Base-by-base conservation (phyloP, 225 moss, liverwort and hornwort genomes). In the Bryum argenteum region DNA sequence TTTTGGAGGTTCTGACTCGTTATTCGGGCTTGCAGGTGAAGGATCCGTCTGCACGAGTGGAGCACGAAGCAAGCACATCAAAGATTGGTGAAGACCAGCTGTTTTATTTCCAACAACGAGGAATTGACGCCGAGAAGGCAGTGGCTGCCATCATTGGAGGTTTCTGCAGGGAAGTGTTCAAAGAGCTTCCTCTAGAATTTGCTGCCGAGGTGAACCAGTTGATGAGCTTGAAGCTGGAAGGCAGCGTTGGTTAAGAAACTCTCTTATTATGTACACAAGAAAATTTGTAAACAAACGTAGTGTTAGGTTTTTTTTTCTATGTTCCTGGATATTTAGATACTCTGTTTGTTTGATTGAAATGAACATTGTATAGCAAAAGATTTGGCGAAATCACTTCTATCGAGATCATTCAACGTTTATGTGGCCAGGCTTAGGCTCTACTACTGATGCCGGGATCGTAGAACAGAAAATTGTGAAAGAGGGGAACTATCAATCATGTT, bases 191-290 rank as follows among this genome's bases (percentile, higher is more conserved):
- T 42, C 78, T 93, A 18, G 96, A 96, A 77, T 96, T 96, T 48
- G 93, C 96, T 41, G 91, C 96, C 7, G 96, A 96, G 80, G 96
- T 96, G 61, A 96, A 89, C 66, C 96, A 96, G 80, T 85, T 96
- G 53, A 93, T 96, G 96, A 96, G 96, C 80, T 82, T 96, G 83
- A 96, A 96, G 82, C 82, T 96, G 76, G 96, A 96, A 83, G 93
- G 93, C 45, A 96, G 93, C 50, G 93, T 93, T 28, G 93, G 93
- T 69, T 93, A 81, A 4, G 4, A 80, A 4, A 6, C 43, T 12
- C 17, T 14, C 21, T 11, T 62, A 53, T 73, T 67, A 69, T 73
- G 66, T 73, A 74, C 72, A 76, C 70, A 66, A 11, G 56, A 65
- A 63, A 22, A 2, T 40, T 53, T 80, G 77, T 83, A 80, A 70